Evolutionary conservation across 805 yeast genomes (phyloP).

Genomic region (Metschnikowia rubicola): DNA sequence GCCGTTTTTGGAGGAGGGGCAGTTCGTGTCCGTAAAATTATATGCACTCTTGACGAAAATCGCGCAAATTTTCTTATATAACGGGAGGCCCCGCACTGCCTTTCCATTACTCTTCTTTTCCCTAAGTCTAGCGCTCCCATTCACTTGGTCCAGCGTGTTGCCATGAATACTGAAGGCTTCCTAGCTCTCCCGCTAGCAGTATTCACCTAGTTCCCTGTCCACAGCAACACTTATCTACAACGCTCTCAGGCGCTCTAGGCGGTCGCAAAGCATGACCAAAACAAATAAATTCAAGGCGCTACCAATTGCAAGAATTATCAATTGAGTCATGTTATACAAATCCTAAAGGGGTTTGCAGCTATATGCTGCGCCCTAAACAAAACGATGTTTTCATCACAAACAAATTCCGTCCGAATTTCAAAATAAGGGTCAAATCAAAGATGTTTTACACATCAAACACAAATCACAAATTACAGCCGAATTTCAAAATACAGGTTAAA

Average conservation of each 20-base stretch:
- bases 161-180: conserved; percentile 6
- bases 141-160: conserved; percentile 1
- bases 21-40: too few relatives aligned
- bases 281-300: too few relatives aligned
- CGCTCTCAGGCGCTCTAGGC: neutral
- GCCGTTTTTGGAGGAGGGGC: too few relatives aligned
- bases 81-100: neutral
- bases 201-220: neutral
- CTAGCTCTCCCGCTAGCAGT: conserved; percentile 4
- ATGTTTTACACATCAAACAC: neutral
- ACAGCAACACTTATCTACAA: neutral
- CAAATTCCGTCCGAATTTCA: neutral
- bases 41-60: too few relatives aligned
- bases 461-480: neutral
- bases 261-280: too few relatives aligned
- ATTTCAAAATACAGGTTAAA: neutral
- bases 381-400: neutral
- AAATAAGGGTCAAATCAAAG: neutral
- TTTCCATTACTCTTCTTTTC: neutral
- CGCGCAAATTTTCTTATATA: neutral
- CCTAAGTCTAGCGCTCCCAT: conserved; percentile 3
- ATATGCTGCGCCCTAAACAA: too few relatives aligned
- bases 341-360: too few relatives aligned
- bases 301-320: too few relatives aligned
- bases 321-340: too few relatives aligned